Conservation (phyloP, 805 yeast genomes). For the Myxozyma kluyveri region DNA sequence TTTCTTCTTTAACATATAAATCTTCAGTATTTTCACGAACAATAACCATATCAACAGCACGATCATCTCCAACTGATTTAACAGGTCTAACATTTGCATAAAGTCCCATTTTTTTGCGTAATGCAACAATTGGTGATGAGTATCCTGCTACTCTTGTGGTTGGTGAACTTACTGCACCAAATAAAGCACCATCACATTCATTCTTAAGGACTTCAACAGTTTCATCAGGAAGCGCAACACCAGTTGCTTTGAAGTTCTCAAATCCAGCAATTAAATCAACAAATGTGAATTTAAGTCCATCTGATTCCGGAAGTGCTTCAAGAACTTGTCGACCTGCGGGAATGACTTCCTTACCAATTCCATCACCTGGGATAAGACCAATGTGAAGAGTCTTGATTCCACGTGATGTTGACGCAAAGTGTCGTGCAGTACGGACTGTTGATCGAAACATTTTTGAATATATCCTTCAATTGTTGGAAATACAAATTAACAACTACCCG, state of each 20-base stretch:
- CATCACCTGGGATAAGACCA: constrained; percentile 95
- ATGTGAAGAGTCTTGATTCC: constrained; percentile 29
- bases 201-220: constrained; percentile 74
- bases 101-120: constrained; percentile 89
- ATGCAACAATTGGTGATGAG: constrained; percentile 98
- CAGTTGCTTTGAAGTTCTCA: constrained; percentile 90
- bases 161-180: constrained; percentile 96
- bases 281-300: constrained; percentile 78
- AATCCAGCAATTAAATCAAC: constrained; percentile 90
- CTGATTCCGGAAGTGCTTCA: constrained; percentile 74
- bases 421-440: constrained; percentile 4
- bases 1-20: constrained; percentile 92
- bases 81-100: constrained; percentile 98
- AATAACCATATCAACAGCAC: constrained; percentile 94
- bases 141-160: constrained; percentile 91
- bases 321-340: constrained; percentile 88
- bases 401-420: background rate
- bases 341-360: constrained; percentile 95
- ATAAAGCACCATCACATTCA: constrained; percentile 94
- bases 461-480: too few species aligned
- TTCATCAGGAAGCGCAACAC: constrained; percentile 90
- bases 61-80: constrained; percentile 83
- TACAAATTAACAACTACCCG: too few species aligned
- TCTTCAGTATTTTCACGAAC: constrained; percentile 99
- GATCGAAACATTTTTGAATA: background rate